Conservation (phyloP, 768 basidiomycete species). For the Galerina sulciceps region DNA sequence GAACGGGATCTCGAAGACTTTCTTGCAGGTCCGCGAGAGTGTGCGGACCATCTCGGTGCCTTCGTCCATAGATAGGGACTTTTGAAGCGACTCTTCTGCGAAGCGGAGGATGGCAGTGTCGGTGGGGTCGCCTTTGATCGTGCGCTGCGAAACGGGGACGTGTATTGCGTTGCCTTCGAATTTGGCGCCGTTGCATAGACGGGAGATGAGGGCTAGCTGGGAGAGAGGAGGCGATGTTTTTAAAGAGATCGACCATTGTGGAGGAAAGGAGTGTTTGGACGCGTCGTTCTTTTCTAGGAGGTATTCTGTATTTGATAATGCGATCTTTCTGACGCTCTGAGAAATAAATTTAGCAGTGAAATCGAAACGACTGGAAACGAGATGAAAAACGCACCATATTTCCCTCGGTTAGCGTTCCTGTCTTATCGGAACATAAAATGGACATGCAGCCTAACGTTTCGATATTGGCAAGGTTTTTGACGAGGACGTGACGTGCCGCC, state of each 20-base stretch:
- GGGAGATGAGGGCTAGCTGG: conserved; percentile 41
- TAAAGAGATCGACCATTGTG: conserved; percentile 11
- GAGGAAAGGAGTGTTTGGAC: conserved; percentile 1
- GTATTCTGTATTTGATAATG: not conserved
- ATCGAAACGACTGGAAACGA: too few species aligned
- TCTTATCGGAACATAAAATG: conserved; percentile 59
- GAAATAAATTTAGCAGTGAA: not conserved
- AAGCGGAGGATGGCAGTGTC: conserved; percentile 60
- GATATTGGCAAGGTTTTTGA: conserved; percentile 56
- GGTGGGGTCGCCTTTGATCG: conserved; percentile 51
- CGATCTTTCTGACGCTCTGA: conserved; percentile 1
- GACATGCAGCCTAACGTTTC: conserved; percentile 58
- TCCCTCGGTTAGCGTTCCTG: conserved; percentile 52
- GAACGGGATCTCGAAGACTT: conserved; percentile 43
- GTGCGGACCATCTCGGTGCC: conserved; percentile 22
- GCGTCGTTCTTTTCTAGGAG: conserved; percentile 40
- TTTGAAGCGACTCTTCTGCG: conserved; percentile 28
- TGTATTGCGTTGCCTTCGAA: conserved; percentile 36
- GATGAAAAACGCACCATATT: not conserved
- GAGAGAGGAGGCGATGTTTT: conserved; percentile 26
- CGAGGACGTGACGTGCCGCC: conserved; percentile 43
- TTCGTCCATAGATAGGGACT: conserved; percentile 24
- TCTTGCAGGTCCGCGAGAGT: conserved; percentile 21
- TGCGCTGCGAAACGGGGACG: conserved; percentile 32
- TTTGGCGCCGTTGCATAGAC: conserved; percentile 61